Evolutionary conservation across 2,329 filamentous ascomycete genomes (phyloP).

Genomic region (Neonectria coccinea): DNA sequence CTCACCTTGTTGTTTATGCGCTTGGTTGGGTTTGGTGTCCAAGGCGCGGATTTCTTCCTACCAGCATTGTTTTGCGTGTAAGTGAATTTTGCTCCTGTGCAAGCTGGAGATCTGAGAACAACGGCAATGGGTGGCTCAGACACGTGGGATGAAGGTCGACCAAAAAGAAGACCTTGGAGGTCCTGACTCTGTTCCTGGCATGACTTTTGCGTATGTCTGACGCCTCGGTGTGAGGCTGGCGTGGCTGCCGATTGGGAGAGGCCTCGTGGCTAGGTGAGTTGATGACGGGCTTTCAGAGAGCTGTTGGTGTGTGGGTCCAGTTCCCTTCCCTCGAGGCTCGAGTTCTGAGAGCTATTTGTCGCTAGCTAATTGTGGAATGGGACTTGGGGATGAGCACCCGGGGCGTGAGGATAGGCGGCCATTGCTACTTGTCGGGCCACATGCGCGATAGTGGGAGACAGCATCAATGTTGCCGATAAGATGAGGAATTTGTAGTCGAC

Average conservation of each 20-base stretch:
- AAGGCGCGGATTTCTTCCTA: background rate
- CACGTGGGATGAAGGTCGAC: background rate
- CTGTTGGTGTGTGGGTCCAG: constrained; percentile 37
- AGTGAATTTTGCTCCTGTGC: constrained; percentile 16
- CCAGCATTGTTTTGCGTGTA: constrained; percentile 22
- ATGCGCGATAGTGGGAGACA: constrained; percentile 19
- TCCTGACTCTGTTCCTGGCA: background rate
- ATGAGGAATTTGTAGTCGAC: background rate
- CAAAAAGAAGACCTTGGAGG: background rate
- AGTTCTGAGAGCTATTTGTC: constrained; percentile 12
- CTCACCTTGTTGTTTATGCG: constrained; percentile 10
- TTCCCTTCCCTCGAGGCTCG: constrained; percentile 10
- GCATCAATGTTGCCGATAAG: constrained; percentile 5
- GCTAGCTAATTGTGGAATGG: constrained; percentile 15
- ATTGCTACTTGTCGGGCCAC: constrained; percentile 26
- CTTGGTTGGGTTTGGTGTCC: constrained; percentile 9
- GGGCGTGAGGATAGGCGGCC: constrained; percentile 28
- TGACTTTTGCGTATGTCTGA: constrained; percentile 16
- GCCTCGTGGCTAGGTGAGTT: constrained; percentile 39
- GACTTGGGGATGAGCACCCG: constrained; percentile 26
- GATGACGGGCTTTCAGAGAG: constrained; percentile 38
- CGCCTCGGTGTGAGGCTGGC: constrained; percentile 7
- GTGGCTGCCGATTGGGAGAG: constrained; percentile 18
- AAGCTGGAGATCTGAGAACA: constrained; percentile 7
- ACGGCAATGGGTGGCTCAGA: constrained; percentile 3